Percentiles rank a stretch among this genome's conserved stretches.
phyloP scores from a whole-genome alignment of 495 filamentous ascomycete genomes.

The Neurospora tetraspora region DNA sequence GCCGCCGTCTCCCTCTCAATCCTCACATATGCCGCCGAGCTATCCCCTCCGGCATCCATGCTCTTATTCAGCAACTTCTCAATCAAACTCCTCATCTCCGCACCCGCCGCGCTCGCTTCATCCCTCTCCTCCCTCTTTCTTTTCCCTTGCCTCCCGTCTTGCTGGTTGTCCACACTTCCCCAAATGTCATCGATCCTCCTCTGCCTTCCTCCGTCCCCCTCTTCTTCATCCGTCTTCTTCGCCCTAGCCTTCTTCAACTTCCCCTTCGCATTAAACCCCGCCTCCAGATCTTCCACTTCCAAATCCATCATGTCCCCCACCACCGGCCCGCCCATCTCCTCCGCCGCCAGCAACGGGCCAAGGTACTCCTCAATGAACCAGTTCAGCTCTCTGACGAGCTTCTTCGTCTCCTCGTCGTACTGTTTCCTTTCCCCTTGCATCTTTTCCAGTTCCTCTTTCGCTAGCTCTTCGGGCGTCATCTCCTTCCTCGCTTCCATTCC shows the following conservation, averaged over 20 bases:
- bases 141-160: slow-evolving; percentile 18
- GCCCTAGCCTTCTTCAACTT: slow-evolving; percentile 53
- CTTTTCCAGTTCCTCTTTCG: slow-evolving; percentile 49
- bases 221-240: slow-evolving; percentile 7
- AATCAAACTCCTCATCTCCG: slow-evolving; percentile 57
- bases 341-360: slow-evolving; percentile 72
- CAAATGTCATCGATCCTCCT: slow-evolving; percentile 68
- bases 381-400: slow-evolving; percentile 51
- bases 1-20: slow-evolving; percentile 69
- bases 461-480: slow-evolving; percentile 45
- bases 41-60: slow-evolving; percentile 48
- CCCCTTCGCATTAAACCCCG: slow-evolving; percentile 63
- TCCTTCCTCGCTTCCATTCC: slow-evolving; percentile 46
- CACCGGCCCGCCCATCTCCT: slow-evolving; percentile 76
- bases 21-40: slow-evolving; percentile 53
- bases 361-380: slow-evolving; percentile 66
- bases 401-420: slow-evolving; percentile 45
- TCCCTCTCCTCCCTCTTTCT: slow-evolving; percentile 30
- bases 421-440: slow-evolving; percentile 32
- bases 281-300: slow-evolving; percentile 44
- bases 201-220: slow-evolving; percentile 42
- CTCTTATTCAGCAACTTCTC: slow-evolving; percentile 51
- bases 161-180: slow-evolving; percentile 28
- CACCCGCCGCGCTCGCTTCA: slow-evolving; percentile 54
- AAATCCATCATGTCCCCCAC: slow-evolving; percentile 65